Evolutionary conservation across 1,284 basidiomycete genomes (phyloP), one percentile per base, ranked within the genome.

Genomic region (Ustilago hordei): DNA sequence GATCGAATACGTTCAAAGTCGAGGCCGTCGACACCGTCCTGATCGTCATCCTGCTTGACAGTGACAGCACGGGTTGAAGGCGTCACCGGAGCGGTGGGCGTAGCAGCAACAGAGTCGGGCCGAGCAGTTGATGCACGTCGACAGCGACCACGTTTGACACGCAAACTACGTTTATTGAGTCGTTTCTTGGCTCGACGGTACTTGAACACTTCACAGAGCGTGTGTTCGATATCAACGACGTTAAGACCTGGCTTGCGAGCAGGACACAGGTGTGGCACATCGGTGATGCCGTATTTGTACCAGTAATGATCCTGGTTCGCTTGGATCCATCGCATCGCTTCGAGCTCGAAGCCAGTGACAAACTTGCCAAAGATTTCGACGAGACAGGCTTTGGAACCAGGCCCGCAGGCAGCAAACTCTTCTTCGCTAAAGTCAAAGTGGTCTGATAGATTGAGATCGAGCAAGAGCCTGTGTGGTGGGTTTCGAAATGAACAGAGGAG

Each of bases 161-260:
- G 57, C 0, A 35, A 36, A n/a, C 9, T 23, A 2, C 32, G 17
- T n/a, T 45, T 48, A 1, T 60, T 39, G 5, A 73, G 12, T 2
- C 54, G 43, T 5, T 15, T 41, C 50, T 56, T 65, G 8, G 64
- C 85, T n/a, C 91, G 89, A 23, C 89, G 86, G 69, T 91, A 91
- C 80, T 91, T 92, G 86, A 91, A 90, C 28, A 91, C 87, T 76
- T 92, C 91, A 81, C 91, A 92, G 19, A 92, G 83, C 0, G 90
- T 88, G 78, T 92, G 91, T 83, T 92, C 91, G 61, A 92, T 87
- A 77, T 89, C 88, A 66, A 88, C 87, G 69, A 87, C 82, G 31
- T 80, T 71, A 35, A 91, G 81, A 3, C 89, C 89, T 39, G 91
- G 85, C 32, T 86, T 86, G 28, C 81, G 43, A 9, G 69, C 58